Evolutionary conservation across 176 grass and related monocot species (phyloP).

Genomic region (Alloteropsis semialata): DNA sequence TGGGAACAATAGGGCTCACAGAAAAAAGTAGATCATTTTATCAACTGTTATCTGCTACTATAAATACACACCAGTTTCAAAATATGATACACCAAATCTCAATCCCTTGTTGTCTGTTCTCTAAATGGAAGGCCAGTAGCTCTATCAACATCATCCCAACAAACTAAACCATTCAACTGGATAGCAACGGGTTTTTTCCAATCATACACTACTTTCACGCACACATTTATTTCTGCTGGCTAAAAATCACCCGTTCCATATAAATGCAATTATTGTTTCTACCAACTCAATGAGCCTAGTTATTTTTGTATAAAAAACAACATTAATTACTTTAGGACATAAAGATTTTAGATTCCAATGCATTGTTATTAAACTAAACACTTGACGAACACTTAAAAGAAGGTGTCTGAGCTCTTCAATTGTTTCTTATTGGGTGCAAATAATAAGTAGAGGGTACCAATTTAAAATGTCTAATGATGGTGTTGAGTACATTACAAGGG

Average conservation of each 20-base stretch:
- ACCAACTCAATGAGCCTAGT: slow-evolving; percentile 7
- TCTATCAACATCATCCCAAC: neutral
- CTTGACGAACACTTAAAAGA: neutral
- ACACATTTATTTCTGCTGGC: neutral
- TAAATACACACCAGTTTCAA: neutral
- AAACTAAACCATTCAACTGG: neutral
- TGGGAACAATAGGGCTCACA: neutral
- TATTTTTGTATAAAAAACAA: slow-evolving; percentile 8
- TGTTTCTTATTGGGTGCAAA: neutral
- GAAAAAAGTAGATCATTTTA: neutral
- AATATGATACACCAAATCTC: neutral
- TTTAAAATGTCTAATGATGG: neutral
- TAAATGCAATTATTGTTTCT: neutral
- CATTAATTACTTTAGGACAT: slow-evolving; percentile 2
- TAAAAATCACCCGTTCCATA: slow-evolving; percentile 9
- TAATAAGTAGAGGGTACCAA: neutral
- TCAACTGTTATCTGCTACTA: neutral
- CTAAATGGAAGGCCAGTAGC: slow-evolving; percentile 1
- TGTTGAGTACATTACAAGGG: neutral
- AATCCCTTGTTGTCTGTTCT: neutral
- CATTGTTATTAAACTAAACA: neutral
- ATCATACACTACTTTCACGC: slow-evolving; percentile 17
- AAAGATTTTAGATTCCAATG: neutral
- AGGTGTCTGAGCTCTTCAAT: neutral
- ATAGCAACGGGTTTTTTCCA: neutral